Evolutionary conservation across 768 basidiomycete species (phyloP).

Genomic region (Gloeophyllum trabeum): DNA sequence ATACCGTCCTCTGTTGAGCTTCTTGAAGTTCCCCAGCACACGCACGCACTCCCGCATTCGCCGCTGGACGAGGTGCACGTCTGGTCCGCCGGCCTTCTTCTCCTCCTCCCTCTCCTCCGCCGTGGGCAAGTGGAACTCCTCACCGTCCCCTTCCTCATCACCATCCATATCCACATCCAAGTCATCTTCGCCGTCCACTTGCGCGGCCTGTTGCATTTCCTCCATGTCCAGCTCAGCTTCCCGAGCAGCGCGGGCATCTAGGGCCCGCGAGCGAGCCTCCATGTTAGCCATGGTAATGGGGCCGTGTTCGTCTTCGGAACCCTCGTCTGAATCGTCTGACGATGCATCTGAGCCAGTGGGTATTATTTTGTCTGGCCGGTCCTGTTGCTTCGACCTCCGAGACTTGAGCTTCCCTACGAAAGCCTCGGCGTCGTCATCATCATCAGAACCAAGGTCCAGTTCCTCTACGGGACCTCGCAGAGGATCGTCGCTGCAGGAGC

Average conservation of each 20-base stretch:
- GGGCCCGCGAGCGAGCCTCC: conserved; percentile 67
- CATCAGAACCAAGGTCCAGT: conserved; percentile 54
- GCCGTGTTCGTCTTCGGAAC: conserved; percentile 35
- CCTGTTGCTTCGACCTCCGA: conserved; percentile 43
- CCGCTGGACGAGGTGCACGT: conserved; percentile 65
- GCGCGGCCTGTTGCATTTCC: conserved; percentile 48
- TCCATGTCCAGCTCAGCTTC: conserved; percentile 62
- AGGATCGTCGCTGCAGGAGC: conserved; percentile 33
- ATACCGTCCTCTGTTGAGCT: conserved; percentile 56
- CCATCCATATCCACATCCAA: conserved; percentile 28
- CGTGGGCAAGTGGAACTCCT: conserved; percentile 57
- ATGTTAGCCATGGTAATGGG: conserved; percentile 71
- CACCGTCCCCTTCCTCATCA: conserved; percentile 27
- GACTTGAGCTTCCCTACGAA: conserved; percentile 17
- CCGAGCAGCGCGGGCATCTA: conserved; percentile 54
- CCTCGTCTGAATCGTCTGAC: conserved; percentile 28
- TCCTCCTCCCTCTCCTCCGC: conserved; percentile 64
- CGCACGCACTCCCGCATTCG: conserved; percentile 73
- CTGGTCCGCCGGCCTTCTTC: conserved; percentile 54
- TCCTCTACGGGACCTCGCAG: conserved; percentile 42
- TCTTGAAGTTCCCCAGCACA: conserved; percentile 63
- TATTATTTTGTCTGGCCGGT: conserved; percentile 35
- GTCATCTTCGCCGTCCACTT: conserved; percentile 32
- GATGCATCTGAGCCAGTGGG: conserved; percentile 40
- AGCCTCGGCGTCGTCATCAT: conserved; percentile 32